Evolutionary conservation across 257 asterid species (phyloP).

Genomic region (Primulina eburnea): DNA sequence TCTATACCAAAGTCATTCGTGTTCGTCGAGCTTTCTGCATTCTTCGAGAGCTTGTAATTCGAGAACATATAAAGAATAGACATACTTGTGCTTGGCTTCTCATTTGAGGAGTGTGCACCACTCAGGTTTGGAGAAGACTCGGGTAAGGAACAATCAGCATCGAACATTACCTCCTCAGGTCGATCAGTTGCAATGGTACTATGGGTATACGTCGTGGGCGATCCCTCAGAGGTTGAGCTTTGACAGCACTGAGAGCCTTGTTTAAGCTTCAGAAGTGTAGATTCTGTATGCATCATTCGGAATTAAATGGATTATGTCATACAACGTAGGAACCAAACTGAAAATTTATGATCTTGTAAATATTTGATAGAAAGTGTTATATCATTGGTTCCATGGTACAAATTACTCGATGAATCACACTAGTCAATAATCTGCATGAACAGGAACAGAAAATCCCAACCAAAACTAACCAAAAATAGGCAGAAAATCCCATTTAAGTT

Average conservation of each 20-base stretch:
- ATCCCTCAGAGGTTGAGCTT: conserved; percentile 29
- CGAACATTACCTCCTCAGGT: conserved; percentile 25
- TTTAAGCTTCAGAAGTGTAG: conserved; percentile 69
- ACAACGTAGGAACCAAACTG: no score
- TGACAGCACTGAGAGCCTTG: conserved; percentile 59
- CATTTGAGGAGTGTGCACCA: conserved; percentile 25
- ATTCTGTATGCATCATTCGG: conserved; percentile 49
- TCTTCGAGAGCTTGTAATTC: conserved; percentile 39
- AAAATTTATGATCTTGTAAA: background rate
- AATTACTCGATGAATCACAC: background rate
- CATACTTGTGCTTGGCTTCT: conserved; percentile 29
- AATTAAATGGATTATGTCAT: background rate
- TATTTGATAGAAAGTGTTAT: background rate
- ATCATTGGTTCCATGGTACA: background rate
- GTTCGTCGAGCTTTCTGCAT: conserved; percentile 24
- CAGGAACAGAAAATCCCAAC: background rate
- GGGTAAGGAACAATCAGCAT: conserved; percentile 33
- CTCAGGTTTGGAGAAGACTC: conserved; percentile 29
- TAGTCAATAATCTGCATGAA: background rate
- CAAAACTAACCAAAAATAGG: background rate
- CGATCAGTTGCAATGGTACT: conserved; percentile 31
- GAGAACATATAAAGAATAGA: conserved; percentile 64
- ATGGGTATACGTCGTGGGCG: conserved; percentile 21
- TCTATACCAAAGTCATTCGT: conserved; percentile 30
- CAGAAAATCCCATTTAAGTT: no score